Evolutionary conservation across 177 flowering plant genomes (phyloP).

Genomic region (Telopea speciosissima): DNA sequence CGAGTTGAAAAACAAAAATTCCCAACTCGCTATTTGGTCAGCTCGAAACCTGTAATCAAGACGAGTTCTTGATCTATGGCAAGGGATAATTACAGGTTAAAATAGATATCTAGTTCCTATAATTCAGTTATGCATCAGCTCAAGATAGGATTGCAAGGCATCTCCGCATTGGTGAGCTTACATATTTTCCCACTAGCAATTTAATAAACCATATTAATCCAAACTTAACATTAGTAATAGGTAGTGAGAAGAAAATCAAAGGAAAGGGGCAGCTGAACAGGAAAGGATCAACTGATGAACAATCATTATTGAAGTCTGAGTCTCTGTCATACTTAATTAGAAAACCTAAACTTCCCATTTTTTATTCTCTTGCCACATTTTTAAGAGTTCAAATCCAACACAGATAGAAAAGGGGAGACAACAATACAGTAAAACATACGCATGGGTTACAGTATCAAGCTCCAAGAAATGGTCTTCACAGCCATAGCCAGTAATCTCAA

Average conservation of each 20-base stretch:
- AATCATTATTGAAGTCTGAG: neutral
- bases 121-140: neutral
- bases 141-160: neutral
- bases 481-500: slow-evolving; percentile 94
- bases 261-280: neutral
- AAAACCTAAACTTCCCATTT: neutral
- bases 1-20: no score
- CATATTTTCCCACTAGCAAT: neutral
- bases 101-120: neutral
- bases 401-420: neutral
- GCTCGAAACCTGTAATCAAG: no score
- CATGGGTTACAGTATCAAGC: slow-evolving; percentile 79
- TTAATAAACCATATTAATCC: neutral
- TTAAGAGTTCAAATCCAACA: neutral
- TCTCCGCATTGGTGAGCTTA: neutral
- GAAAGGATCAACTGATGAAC: neutral
- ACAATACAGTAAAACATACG: slow-evolving; percentile 36
- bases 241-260: neutral
- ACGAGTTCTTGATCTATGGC: no score
- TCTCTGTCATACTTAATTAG: neutral
- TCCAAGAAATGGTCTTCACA: slow-evolving; percentile 98
- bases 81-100: neutral
- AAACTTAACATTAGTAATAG: neutral
- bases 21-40: no score
- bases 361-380: neutral